Evolutionary conservation across 768 basidiomycete species (phyloP).

Genomic region (Russula griseocarnosa): DNA sequence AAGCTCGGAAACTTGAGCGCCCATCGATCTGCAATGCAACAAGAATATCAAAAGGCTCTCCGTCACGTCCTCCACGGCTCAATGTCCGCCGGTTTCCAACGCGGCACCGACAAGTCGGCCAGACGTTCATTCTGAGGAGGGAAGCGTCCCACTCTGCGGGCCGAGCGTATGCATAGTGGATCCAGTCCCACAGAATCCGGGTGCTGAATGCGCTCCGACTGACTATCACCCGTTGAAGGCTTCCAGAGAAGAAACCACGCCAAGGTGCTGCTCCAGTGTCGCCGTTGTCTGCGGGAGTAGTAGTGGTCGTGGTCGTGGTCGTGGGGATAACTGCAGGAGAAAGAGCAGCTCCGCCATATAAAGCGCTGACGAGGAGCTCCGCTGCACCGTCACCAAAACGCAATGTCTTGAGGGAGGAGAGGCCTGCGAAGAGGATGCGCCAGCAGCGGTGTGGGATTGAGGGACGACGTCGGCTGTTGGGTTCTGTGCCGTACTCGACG

Average conservation of each 20-base stretch:
- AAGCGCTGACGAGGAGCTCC: constrained; percentile 7
- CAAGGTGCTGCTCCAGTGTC: neutral
- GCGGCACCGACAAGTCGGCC: neutral
- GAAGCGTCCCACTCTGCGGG: neutral
- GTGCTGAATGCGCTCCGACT: constrained; percentile 9
- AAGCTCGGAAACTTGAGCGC: neutral
- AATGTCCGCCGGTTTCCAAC: constrained; percentile 4
- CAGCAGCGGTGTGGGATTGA: constrained; percentile 5
- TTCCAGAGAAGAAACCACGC: neutral
- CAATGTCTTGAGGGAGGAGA: constrained; percentile 7
- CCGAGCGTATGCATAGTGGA: constrained; percentile 2
- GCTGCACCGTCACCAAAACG: constrained; percentile 13
- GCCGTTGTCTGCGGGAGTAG: too few species aligned
- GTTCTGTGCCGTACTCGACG: constrained; percentile 13
- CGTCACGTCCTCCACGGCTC: constrained; percentile 6
- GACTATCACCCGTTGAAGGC: constrained; percentile 1
- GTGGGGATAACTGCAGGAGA: neutral
- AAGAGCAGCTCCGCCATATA: neutral
- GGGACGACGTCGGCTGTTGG: neutral
- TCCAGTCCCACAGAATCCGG: constrained; percentile 10
- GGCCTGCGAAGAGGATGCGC: neutral
- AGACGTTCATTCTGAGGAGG: constrained; percentile 1
- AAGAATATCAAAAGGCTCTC: constrained; percentile 9
- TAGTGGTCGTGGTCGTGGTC: neutral
- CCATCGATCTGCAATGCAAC: constrained; percentile 4